A percentile compares a stretch with the other conserved stretches of the same genome.
These are phyloP conservation scores for Lactarius trivialis DNA, from an alignment of 768 basidiomycete species.

Conservation along the genomic window DNA sequence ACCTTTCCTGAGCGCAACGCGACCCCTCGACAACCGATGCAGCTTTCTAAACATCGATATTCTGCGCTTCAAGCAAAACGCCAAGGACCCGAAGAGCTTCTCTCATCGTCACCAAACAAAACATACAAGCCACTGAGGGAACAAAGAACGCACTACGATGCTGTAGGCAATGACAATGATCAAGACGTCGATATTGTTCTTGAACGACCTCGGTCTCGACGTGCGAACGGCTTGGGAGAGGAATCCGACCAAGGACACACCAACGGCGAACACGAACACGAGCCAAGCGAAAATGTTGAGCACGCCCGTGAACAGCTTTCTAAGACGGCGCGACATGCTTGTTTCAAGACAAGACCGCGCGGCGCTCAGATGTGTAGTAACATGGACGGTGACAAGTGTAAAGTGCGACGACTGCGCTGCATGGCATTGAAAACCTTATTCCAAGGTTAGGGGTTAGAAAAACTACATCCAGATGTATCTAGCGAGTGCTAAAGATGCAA, in stretches of 20 bases:
- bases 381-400: not conserved
- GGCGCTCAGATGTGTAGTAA: not conserved
- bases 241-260: slow-evolving; percentile 57
- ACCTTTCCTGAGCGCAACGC: slow-evolving; percentile 42
- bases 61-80: slow-evolving; percentile 61
- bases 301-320: slow-evolving; percentile 12
- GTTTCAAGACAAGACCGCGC: not conserved
- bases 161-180: slow-evolving; percentile 66
- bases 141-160: slow-evolving; percentile 46
- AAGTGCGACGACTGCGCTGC: not conserved
- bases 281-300: slow-evolving; percentile 34
- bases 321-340: slow-evolving; percentile 10
- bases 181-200: slow-evolving; percentile 58
- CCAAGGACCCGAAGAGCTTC: slow-evolving; percentile 49
- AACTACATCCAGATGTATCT: slow-evolving; percentile 19
- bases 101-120: not conserved
- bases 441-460: slow-evolving; percentile 6
- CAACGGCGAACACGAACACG: slow-evolving; percentile 36
- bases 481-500: not conserved
- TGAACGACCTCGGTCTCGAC: slow-evolving; percentile 47
- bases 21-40: slow-evolving; percentile 59
- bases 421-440: not conserved
- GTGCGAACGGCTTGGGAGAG: slow-evolving; percentile 70
- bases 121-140: not conserved
- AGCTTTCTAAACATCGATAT: slow-evolving; percentile 59